Base-by-base conservation (phyloP, 768 basidiomycete genomes). In the Tricholoma hemisulphureum region DNA sequence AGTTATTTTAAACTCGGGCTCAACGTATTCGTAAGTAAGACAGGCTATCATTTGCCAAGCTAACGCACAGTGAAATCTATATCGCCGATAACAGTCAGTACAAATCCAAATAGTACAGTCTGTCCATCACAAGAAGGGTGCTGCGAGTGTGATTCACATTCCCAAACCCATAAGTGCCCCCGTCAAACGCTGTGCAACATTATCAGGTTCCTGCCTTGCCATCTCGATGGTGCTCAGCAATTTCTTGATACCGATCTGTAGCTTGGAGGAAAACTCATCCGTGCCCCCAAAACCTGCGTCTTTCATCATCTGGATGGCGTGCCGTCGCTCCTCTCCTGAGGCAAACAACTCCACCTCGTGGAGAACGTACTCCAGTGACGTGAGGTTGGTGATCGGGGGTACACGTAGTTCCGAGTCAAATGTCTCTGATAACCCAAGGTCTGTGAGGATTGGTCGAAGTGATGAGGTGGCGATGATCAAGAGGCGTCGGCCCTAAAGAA, bases 241-340 rank as follows among this genome's bases (percentile, higher is more conserved):
- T 74, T 91, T 95, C 85, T 98, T 98, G 66, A 99, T 86, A 0
- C 97, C 97, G 48, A 98, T 88, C 61, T 88, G 84, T 63, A 95
- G 63, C 48, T 75, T 79, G 13, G 80, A 66, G 10, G 74, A 69
- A 43, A 79, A 69, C 13, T 75, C 78, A 29, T 78, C 78, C 53
- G 77, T 67, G 10, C 80, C 83, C 16, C 58, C 62, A 59, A 95
- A 86, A 10, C 91, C 92, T 1, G 92, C 89, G 55, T 91, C 84
- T 23, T 80, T 73, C 37, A 98, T 75, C 76, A 89, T 84, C 31
- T 68, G 72, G 58, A 95, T 77, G 1, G 89, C 86, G 10, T 78
- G 74, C 26, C 77, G 71, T 21, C 82, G 77, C 45, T 91, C 87
- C 14, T 79, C 71, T 1, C 77, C 69, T 2, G 79, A 75, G 0